Conservation (phyloP, 768 basidiomycete genomes). For the Clitopilus passeckerianus region DNA sequence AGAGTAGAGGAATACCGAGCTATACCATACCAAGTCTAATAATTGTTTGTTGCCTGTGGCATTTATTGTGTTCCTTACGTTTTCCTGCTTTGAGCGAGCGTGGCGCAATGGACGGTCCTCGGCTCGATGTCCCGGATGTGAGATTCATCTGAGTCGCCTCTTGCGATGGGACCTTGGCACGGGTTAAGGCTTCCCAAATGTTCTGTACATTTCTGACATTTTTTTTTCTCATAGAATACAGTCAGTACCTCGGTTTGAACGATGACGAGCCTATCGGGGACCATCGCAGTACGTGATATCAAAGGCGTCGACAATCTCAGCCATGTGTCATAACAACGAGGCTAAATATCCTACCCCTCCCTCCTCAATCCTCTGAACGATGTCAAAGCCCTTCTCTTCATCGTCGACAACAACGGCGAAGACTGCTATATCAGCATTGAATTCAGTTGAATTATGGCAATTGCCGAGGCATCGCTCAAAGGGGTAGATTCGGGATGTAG, state of each 20-base stretch:
- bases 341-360: neutral
- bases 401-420: neutral
- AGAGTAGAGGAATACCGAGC: neutral
- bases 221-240: neutral
- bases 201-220: neutral
- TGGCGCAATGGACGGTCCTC: neutral
- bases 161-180: neutral
- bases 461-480: neutral
- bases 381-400: neutral
- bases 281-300: neutral
- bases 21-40: neutral
- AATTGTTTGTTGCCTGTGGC: neutral
- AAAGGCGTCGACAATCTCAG: neutral
- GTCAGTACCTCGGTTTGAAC: neutral
- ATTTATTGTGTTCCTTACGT: neutral
- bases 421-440: neutral
- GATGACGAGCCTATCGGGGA: neutral
- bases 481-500: slow-evolving; percentile 15
- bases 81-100: neutral
- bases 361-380: neutral
- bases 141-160: too few relatives aligned
- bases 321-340: neutral
- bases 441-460: neutral
- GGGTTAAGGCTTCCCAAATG: neutral
- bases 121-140: neutral